phyloP scores from a whole-genome alignment of 1,284 basidiomycete species.

The Apiotrichum brassicae region DNA sequence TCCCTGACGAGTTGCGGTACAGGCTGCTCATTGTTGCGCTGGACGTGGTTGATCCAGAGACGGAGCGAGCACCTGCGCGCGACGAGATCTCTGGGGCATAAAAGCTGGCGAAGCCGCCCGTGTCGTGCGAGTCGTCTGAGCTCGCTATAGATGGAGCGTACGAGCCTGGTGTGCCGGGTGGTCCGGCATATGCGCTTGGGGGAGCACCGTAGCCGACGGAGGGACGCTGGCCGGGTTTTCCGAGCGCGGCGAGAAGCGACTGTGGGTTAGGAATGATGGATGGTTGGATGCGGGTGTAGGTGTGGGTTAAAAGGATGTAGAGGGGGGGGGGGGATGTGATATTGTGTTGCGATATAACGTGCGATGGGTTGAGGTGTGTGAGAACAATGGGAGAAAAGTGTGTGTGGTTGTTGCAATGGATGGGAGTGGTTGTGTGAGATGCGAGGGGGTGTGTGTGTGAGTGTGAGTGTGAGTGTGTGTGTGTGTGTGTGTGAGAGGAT shows the following conservation, averaged over 20 bases:
- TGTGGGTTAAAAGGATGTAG: not conserved
- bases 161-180: not conserved
- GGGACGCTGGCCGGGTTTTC: slow-evolving; percentile 17
- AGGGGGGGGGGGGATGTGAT: not conserved
- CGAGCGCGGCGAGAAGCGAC: slow-evolving; percentile 27
- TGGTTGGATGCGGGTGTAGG: not conserved
- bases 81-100: not conserved
- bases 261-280: slow-evolving; percentile 4
- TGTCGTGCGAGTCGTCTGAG: slow-evolving; percentile 16
- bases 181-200: slow-evolving; percentile 9
- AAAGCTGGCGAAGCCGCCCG: not conserved
- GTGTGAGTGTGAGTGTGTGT: too few species aligned
- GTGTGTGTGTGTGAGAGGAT: too few species aligned
- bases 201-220: slow-evolving; percentile 10
- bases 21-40: slow-evolving; percentile 6
- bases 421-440: too few species aligned
- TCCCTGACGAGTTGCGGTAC: slow-evolving; percentile 6
- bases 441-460: too few species aligned
- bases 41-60: slow-evolving; percentile 5
- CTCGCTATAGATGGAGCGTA: slow-evolving; percentile 17
- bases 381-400: too few species aligned
- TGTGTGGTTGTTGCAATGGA: too few species aligned
- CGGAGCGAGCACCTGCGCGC: slow-evolving; percentile 2
- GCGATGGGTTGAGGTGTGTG: too few species aligned
- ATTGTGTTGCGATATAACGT: too few species aligned